Evolutionary conservation across 129 eudicot genomes (phyloP).

Genomic region (Artemisia argyi): DNA sequence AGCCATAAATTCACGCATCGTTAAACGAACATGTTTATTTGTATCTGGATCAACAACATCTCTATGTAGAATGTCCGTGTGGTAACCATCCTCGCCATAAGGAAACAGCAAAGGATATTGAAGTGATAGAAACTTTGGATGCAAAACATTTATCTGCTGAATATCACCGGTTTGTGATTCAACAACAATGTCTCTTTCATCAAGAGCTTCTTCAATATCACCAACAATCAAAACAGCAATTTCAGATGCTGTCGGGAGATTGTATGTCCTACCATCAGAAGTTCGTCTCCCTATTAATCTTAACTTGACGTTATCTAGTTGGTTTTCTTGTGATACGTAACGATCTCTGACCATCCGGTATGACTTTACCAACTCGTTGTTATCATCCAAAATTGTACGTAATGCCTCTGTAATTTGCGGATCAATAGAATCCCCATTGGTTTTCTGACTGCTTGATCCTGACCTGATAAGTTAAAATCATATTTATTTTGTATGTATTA

Average conservation of each 20-base stretch:
- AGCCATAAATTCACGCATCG: background rate
- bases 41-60: background rate
- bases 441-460: no score
- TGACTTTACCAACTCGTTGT: background rate
- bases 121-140: no score
- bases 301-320: background rate
- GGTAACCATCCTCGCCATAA: background rate
- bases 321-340: background rate
- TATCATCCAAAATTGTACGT: background rate
- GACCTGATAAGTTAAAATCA: no score
- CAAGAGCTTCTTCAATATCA: background rate
- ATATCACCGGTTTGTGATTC: no score
- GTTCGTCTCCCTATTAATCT: background rate
- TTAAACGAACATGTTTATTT: background rate
- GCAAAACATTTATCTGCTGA: no score
- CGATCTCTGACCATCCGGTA: background rate
- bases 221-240: background rate
- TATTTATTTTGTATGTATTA: no score
- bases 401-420: background rate
- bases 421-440: background rate
- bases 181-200: background rate
- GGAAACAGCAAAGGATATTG: background rate
- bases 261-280: background rate
- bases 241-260: background rate
- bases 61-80: background rate